Base-by-base conservation (phyloP, 2,329 filamentous ascomycete species). In the Cladophialophora chaetospira region DNA sequence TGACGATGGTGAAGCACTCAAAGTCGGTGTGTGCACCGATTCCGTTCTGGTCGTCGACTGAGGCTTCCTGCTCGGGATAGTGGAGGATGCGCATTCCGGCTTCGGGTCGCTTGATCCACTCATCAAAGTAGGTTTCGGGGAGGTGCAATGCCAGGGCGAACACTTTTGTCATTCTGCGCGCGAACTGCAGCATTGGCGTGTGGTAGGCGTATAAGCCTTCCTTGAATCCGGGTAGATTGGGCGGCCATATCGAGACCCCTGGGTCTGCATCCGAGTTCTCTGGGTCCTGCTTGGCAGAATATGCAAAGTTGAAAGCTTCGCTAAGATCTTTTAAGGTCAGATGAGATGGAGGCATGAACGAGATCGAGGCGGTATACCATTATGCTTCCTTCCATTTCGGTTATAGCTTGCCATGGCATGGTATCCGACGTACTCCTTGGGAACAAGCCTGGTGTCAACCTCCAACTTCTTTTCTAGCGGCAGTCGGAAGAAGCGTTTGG, bases 1-100 rank as follows among this genome's bases (percentile, higher is more conserved):
- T 72, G 1, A 80, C 69, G 52, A 79, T 77, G 1, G 77, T 80
- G 55, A 80, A 76, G 53, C 76, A 77, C 44, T 77, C 73, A 26
- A 78, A 75, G 56, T 80, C 78, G 2, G 78, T 80, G 53, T 80
- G 78, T 0, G 78, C 71, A 10, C 72, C 72, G 28, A 75, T 73
- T 3, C 75, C 75, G 53, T 74, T 70, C 5, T 70, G 67, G 23
- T 77, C 69, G 25, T 67, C 64, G 13, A 55, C 53, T 31, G 60
- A 45, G 11, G 59, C 52, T 3, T 68, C 44, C 26, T 72, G 71
- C 17, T 66, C 66, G 5, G 76, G 78, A 53, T 80, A 81, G 58
- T 77, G 76, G 53, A 78, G 63, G 29, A 73, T 63, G 11, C 69
- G 62, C 62, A 73, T 65, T 3, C 67, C 71, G 0, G 72, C 71